These are phyloP conservation scores for Claviceps purpurea DNA, from an alignment of 2,329 filamentous ascomycete genomes.

Conservation along the genomic window DNA sequence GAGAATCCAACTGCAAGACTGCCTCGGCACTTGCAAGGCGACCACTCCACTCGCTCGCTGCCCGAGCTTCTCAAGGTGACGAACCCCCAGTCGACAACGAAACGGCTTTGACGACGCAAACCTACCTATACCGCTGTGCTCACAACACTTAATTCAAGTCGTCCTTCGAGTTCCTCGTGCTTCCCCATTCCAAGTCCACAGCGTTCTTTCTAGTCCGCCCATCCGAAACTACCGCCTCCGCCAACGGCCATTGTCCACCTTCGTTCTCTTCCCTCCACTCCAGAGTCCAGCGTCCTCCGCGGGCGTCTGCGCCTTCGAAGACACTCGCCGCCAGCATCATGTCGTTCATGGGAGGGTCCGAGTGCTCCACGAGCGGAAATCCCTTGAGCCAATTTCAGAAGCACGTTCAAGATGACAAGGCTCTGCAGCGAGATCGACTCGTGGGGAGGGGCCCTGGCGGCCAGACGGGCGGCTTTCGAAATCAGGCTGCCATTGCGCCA, in stretches of 20 bases:
- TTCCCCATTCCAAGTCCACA: background rate
- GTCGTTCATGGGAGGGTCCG: conserved; percentile 91
- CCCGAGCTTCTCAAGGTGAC: background rate
- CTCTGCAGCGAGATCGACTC: conserved; percentile 79
- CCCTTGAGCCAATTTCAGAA: conserved; percentile 96
- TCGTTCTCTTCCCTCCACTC: conserved; percentile 7
- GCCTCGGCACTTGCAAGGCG: too few species aligned
- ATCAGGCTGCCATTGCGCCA: conserved; percentile 50
- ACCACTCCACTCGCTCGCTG: too few species aligned
- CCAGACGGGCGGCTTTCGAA: conserved; percentile 65
- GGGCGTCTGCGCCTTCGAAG: background rate
- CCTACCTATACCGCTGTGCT: background rate
- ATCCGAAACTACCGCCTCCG: too few species aligned
- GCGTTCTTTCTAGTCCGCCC: too few species aligned
- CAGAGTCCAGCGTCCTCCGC: too few species aligned
- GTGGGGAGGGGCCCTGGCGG: conserved; percentile 60
- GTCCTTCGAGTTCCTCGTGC: background rate
- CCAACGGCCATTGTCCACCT: too few species aligned
- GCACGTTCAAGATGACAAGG: conserved; percentile 92
- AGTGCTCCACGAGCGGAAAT: conserved; percentile 93
- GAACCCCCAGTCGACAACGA: background rate
- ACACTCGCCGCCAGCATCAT: conserved; percentile 33
- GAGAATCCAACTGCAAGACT: too few species aligned
- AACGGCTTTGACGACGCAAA: background rate
- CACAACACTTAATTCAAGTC: background rate